phyloP scores from a whole-genome alignment of 352 stramenopile genomes.

The Pythium scleroteichum region DNA sequence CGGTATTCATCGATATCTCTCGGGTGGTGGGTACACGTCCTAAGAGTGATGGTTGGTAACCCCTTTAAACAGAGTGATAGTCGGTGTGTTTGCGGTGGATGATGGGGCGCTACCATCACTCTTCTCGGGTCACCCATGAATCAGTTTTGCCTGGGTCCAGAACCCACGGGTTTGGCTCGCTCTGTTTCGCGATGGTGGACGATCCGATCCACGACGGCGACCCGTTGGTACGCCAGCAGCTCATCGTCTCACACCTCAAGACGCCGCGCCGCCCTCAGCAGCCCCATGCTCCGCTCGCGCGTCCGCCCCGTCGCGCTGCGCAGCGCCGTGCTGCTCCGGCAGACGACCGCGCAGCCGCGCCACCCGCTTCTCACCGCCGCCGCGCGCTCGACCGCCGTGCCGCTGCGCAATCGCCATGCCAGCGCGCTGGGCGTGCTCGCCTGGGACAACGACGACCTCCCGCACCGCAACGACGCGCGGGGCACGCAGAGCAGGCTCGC shows the following conservation, averaged over 20 bases:
- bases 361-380: slow-evolving; percentile 6
- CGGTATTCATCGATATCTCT: neutral
- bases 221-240: slow-evolving; percentile 18
- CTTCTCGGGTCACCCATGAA: neutral
- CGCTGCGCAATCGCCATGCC: slow-evolving; percentile 9
- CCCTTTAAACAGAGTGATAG: slow-evolving; percentile 13
- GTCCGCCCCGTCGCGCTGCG: slow-evolving; percentile 26
- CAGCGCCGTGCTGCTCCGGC: slow-evolving; percentile 7
- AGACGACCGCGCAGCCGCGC: neutral
- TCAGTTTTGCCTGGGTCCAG: neutral
- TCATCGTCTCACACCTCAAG: slow-evolving; percentile 21
- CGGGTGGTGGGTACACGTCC: neutral
- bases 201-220: slow-evolving; percentile 16
- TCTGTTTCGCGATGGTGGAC: slow-evolving; percentile 22
- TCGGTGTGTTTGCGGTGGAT: slow-evolving; percentile 13
- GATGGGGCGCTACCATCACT: slow-evolving; percentile 21
- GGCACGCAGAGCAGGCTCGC: slow-evolving; percentile 19
- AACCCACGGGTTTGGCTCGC: slow-evolving; percentile 15
- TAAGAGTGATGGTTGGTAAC: slow-evolving; percentile 12
- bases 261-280: neutral
- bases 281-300: slow-evolving; percentile 29
- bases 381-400: neutral
- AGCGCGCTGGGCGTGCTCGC: slow-evolving; percentile 14
- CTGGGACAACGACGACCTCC: slow-evolving; percentile 11
- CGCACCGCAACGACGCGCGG: slow-evolving; percentile 20